Evolutionary conservation across 2,329 filamentous ascomycete genomes (phyloP).

Genomic region (Fusarium lateritium): DNA sequence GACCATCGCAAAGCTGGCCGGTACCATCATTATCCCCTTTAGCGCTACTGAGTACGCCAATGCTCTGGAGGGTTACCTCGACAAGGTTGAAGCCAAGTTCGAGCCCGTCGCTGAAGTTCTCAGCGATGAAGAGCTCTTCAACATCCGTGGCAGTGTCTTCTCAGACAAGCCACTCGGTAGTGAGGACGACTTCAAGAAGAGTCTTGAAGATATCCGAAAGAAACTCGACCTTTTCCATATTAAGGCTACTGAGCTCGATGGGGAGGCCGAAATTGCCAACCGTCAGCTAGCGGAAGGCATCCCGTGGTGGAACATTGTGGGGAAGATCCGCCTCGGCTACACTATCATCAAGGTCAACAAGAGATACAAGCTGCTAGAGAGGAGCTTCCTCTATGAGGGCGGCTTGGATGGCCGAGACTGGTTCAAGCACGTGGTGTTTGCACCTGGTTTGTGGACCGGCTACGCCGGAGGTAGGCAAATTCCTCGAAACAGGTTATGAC

Average conservation of each 20-base stretch:
- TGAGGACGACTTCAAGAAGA: constrained; percentile 56
- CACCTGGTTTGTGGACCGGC: constrained; percentile 91
- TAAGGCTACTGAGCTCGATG: constrained; percentile 63
- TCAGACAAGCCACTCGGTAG: constrained; percentile 53
- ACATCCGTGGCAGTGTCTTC: constrained; percentile 47
- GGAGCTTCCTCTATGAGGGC: constrained; percentile 80
- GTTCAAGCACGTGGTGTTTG: constrained; percentile 97
- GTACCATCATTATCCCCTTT: constrained; percentile 74
- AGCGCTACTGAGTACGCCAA: constrained; percentile 75
- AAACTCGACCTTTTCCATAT: constrained; percentile 56
- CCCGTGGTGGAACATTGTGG: constrained; percentile 85
- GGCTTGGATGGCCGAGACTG: constrained; percentile 85
- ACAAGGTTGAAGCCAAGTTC: constrained; percentile 66
- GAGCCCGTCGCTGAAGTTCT: constrained; percentile 45
- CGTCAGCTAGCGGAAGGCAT: constrained; percentile 66
- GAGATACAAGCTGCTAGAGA: constrained; percentile 88
- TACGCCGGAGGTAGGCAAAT: constrained; percentile 79
- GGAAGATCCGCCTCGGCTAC: constrained; percentile 74
- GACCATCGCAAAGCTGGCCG: constrained; percentile 72
- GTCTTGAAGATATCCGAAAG: constrained; percentile 57
- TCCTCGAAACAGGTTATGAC: not conserved
- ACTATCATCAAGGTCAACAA: constrained; percentile 78
- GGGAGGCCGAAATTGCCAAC: constrained; percentile 59
- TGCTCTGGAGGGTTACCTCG: constrained; percentile 67
- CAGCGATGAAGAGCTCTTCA: constrained; percentile 52